Conservation (phyloP, 2,329 filamentous ascomycete species). For the Monosporascus sp. region DNA sequence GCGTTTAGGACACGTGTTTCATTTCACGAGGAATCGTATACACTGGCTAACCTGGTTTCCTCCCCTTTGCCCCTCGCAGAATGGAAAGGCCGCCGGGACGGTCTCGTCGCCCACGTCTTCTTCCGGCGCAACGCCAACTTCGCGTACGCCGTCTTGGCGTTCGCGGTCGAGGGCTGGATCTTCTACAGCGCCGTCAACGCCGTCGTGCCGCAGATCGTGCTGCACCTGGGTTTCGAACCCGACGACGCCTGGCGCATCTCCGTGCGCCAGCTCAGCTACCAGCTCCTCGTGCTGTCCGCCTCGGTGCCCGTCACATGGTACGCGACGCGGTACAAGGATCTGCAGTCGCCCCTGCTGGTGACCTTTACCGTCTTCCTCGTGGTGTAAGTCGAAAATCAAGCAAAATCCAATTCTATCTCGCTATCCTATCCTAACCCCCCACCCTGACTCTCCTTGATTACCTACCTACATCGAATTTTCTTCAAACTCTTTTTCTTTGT, state of each 20-base stretch:
- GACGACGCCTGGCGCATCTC: slow-evolving; percentile 39
- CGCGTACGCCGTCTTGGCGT: slow-evolving; percentile 47
- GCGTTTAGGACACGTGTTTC: background rate
- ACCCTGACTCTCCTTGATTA: too few relatives aligned
- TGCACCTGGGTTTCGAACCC: slow-evolving; percentile 43
- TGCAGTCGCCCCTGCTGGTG: slow-evolving; percentile 39
- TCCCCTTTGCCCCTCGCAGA: slow-evolving; percentile 28
- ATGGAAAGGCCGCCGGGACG: slow-evolving; percentile 49
- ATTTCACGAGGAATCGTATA: background rate
- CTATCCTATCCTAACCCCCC: background rate
- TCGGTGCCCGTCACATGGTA: slow-evolving; percentile 40
- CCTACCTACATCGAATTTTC: too few relatives aligned
- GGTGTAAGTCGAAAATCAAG: slow-evolving; percentile 28
- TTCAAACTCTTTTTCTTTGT: too few relatives aligned
- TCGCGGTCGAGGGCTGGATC: slow-evolving; percentile 54
- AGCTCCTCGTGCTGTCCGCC: slow-evolving; percentile 32
- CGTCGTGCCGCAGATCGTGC: slow-evolving; percentile 41
- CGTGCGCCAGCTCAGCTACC: slow-evolving; percentile 41
- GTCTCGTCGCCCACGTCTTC: slow-evolving; percentile 51
- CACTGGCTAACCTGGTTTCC: too few relatives aligned
- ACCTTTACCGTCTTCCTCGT: slow-evolving; percentile 42
- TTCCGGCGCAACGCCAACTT: slow-evolving; percentile 50
- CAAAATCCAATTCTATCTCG: background rate
- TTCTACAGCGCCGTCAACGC: slow-evolving; percentile 50
- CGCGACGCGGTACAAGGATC: slow-evolving; percentile 42